A percentile compares a stretch with the other conserved stretches of the same genome.
These are phyloP conservation scores for Parietaria judaica DNA, from an alignment of 306 rosid genomes.

Conservation along the genomic window DNA sequence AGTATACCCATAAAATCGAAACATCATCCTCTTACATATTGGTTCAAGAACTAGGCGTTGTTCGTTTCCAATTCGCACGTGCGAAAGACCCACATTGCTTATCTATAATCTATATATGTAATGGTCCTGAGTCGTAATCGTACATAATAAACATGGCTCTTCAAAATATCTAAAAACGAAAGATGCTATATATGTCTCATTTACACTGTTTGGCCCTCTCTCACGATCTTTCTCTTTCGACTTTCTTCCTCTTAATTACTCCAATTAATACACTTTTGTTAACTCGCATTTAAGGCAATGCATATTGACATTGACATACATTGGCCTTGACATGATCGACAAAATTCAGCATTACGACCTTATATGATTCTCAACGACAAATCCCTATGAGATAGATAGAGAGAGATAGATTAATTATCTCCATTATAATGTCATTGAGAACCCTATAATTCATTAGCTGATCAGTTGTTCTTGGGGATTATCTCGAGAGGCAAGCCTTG, in stretches of 20 bases:
- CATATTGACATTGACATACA: slow-evolving; percentile 3
- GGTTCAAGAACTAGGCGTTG: too few species aligned
- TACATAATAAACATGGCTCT: too few species aligned
- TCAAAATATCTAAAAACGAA: too few species aligned
- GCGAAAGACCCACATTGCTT: too few species aligned
- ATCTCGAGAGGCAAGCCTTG: slow-evolving; percentile 68
- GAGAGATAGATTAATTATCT: neutral
- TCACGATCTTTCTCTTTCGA: neutral
- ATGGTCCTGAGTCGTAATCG: too few species aligned
- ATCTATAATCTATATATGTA: too few species aligned
- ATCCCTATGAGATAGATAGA: neutral
- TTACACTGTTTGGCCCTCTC: too few species aligned
- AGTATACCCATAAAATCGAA: too few species aligned
- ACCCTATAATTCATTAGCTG: neutral
- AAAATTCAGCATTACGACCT: slow-evolving; percentile 9
- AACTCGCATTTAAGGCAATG: slow-evolving; percentile 11
- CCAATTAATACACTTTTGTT: slow-evolving; percentile 6
- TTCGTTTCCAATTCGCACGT: too few species aligned
- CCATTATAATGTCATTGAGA: slow-evolving; percentile 19
- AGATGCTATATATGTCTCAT: too few species aligned
- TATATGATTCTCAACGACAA: slow-evolving; percentile 30
- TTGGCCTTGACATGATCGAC: slow-evolving; percentile 10
- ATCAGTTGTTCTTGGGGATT: slow-evolving; percentile 22
- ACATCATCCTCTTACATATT: too few species aligned
- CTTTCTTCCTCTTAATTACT: neutral